Base-by-base conservation (phyloP, 352 stramenopile genomes). In the Achlya hypogyna region DNA sequence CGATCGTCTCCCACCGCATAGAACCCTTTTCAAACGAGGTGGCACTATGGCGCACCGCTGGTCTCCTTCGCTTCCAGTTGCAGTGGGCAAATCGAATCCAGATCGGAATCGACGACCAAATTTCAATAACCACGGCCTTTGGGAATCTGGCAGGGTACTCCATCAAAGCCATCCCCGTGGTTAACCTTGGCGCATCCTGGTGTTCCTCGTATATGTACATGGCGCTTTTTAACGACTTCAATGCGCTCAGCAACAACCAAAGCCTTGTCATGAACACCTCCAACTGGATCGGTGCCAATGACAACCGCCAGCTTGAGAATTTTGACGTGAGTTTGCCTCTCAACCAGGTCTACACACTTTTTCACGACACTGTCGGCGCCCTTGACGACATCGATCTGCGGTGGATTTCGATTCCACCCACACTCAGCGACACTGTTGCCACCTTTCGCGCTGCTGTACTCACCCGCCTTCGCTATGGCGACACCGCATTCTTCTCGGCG, bases 341-440 rank as follows among this genome's bases (percentile, higher is more conserved):
- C 25, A 56, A 35, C 49, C 49, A 20, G 10, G 49, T 56, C 12
- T 38, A 22, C n/a, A 12, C 16, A 56, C 20, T 56, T 10, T 22
- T 67, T 18, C 60, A 53, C 31, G 42, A 56, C 27, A 18, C 43
- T 8, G 27, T 54, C 28, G 60, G 60, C 20, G 16, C 60, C 2
- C 23, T 67, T 58, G 60, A 38, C 9, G 51, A 58, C 51, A 58
- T 59, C 45, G 60, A 67, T 34, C 42, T 67, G n/a, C 20, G 51
- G 20, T 67, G 28, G 38, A 34, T 67, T 9, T 16, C 25, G 18
- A n/a, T 38, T 31, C 60, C 60, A 2, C 16, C 16, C 8, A n/a
- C 4, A 18, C 43, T 67, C 42, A 20, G 20, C 34, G 43, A 20
- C 18, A 34, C 32, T 16, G 60, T 67, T 2, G 5, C 9, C 5